Evolutionary conservation across 169 alveolate genomes (phyloP).

Genomic region (Babesia caballi): DNA sequence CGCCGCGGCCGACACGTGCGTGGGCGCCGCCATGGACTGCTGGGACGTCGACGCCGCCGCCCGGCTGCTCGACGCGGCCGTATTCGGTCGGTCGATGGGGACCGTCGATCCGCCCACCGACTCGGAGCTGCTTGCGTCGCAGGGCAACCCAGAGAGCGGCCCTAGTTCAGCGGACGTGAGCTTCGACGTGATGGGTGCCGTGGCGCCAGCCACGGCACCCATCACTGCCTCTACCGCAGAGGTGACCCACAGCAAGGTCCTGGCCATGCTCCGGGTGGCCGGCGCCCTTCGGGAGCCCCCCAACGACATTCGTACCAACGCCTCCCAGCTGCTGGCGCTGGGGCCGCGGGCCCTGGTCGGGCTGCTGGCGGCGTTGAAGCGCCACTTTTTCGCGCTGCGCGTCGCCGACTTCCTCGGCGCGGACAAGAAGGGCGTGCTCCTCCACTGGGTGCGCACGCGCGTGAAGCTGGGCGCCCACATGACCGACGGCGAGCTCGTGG

Average conservation of each 20-base stretch:
- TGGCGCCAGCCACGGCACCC: not conserved
- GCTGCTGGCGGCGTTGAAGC: conserved; percentile 21
- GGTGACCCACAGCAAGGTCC: not conserved
- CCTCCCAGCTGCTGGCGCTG: conserved; percentile 31
- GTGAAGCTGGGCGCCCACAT: conserved; percentile 45
- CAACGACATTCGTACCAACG: conserved; percentile 20
- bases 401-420: conserved; percentile 38
- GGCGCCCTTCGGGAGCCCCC: not conserved
- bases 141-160: not conserved
- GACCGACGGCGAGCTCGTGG: conserved; percentile 48
- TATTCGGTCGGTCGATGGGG: conserved; percentile 59
- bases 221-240: not conserved
- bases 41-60: conserved; percentile 65
- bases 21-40: conserved; percentile 74
- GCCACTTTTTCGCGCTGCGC: conserved; percentile 34
- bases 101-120: not conserved
- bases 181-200: not conserved
- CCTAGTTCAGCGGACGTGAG: not conserved
- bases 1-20: conserved; percentile 73
- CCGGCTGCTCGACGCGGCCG: conserved; percentile 58
- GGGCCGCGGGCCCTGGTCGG: conserved; percentile 22
- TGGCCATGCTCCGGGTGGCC: conserved; percentile 18
- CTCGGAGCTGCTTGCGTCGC: not conserved
- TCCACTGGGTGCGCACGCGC: conserved; percentile 49
- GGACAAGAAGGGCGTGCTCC: conserved; percentile 15